These are phyloP conservation scores for Solanum sitiens DNA, from an alignment of 257 asterid species.

Conservation along the genomic window DNA sequence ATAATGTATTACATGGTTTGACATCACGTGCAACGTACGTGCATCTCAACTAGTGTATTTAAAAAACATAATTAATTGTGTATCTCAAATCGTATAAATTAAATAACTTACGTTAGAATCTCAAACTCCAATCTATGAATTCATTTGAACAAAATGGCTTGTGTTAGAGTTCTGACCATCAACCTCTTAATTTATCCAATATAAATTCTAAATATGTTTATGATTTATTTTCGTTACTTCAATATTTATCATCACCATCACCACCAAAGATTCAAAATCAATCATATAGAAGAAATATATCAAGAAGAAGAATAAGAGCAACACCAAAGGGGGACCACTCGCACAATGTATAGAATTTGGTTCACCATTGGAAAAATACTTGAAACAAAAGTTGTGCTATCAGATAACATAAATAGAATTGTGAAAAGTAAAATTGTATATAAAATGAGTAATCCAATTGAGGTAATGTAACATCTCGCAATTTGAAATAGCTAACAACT, in stretches of 20 bases:
- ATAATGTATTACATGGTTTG: too few species aligned
- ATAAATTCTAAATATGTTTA: neutral
- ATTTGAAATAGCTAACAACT: too few species aligned
- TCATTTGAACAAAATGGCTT: too few species aligned
- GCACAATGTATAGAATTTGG: too few species aligned
- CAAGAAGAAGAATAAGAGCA: conserved; percentile 51
- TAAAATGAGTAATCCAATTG: too few species aligned
- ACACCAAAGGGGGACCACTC: neutral
- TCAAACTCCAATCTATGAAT: neutral
- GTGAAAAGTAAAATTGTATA: too few species aligned
- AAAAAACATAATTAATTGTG: neutral
- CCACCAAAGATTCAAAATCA: conserved; percentile 72
- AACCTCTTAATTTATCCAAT: neutral
- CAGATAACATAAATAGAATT: too few species aligned
- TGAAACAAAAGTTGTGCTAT: too few species aligned
- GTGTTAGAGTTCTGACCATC: neutral
- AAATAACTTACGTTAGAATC: too few species aligned
- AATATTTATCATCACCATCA: conserved; percentile 57
- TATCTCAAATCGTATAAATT: neutral
- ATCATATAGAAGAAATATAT: conserved; percentile 51
- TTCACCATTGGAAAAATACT: too few species aligned
- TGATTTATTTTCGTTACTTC: neutral
- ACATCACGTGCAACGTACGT: neutral
- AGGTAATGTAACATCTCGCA: too few species aligned
- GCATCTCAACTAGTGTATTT: neutral